These are phyloP conservation scores for Coniferiporia weirii DNA, from an alignment of 1,284 basidiomycete genomes.

Conservation along the genomic window DNA sequence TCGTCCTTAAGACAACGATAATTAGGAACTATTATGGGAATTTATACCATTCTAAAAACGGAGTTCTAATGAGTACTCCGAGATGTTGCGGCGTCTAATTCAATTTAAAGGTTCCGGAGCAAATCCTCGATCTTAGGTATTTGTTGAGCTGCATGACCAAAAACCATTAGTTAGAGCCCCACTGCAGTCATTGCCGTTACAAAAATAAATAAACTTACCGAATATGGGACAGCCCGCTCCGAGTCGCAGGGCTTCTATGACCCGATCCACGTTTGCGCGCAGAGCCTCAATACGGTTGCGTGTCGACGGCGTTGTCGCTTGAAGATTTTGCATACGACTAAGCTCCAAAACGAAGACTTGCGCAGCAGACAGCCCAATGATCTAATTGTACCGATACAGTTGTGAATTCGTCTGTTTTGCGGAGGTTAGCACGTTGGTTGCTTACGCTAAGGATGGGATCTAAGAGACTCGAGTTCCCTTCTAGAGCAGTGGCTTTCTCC, in stretches of 20 bases:
- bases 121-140: not conserved
- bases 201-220: not conserved
- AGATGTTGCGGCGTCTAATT: too few relatives aligned
- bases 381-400: conserved; percentile 16
- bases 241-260: not conserved
- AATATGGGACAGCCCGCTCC: not conserved
- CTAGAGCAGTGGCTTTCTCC: conserved; percentile 21
- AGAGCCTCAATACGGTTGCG: not conserved
- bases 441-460: conserved; percentile 27
- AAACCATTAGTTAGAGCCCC: not conserved
- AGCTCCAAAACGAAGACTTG: conserved; percentile 25
- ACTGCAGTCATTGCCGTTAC: not conserved
- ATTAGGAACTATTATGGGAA: too few relatives aligned
- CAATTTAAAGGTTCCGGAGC: not conserved
- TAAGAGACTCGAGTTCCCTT: conserved; percentile 16
- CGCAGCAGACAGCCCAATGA: conserved; percentile 25
- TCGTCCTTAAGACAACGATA: too few relatives aligned
- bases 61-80: too few relatives aligned
- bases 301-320: not conserved
- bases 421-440: not conserved
- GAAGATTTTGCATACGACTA: not conserved
- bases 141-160: not conserved
- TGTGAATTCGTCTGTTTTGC: not conserved
- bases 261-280: not conserved
- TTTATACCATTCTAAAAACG: too few relatives aligned